These are phyloP conservation scores for Crithidia fasciculata DNA, from an alignment of 208 protist species.

Conservation along the genomic window DNA sequence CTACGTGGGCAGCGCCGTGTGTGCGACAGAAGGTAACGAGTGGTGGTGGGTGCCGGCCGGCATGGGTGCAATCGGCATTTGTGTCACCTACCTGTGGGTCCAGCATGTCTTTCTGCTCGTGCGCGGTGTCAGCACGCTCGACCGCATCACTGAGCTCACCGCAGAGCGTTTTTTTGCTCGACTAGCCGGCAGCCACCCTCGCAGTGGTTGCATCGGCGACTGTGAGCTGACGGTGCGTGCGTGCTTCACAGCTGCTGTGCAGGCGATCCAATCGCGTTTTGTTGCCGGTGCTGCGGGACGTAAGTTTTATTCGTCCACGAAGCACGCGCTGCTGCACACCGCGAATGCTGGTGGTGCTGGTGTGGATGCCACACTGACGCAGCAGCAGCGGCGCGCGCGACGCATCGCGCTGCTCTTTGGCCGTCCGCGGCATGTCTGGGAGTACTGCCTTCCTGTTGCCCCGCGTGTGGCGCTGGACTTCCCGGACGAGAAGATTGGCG, in stretches of 20 bases:
- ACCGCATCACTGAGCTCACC: conserved; percentile 23
- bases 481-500: neutral
- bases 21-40: conserved; percentile 1
- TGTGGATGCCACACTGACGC: neutral
- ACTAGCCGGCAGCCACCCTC: neutral
- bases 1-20: conserved; percentile 22
- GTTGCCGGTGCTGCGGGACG: neutral
- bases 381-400: conserved; percentile 17
- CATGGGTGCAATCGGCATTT: conserved; percentile 31
- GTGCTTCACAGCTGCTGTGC: neutral
- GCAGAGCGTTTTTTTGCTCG: conserved; percentile 33
- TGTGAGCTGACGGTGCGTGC: neutral
- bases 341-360: neutral
- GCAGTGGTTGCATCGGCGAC: conserved; percentile 8
- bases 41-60: conserved; percentile 41
- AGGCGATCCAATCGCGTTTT: neutral
- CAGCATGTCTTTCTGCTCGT: conserved; percentile 52
- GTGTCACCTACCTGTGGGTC: conserved; percentile 36
- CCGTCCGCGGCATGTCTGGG: neutral
- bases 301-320: too few species aligned
- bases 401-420: conserved; percentile 39
- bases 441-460: conserved; percentile 30
- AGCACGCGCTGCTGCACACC: too few species aligned
- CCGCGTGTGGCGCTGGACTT: neutral
- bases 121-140: conserved; percentile 60